Conservation (phyloP, 2,329 filamentous ascomycete genomes). For the Verticillium nubilum region DNA sequence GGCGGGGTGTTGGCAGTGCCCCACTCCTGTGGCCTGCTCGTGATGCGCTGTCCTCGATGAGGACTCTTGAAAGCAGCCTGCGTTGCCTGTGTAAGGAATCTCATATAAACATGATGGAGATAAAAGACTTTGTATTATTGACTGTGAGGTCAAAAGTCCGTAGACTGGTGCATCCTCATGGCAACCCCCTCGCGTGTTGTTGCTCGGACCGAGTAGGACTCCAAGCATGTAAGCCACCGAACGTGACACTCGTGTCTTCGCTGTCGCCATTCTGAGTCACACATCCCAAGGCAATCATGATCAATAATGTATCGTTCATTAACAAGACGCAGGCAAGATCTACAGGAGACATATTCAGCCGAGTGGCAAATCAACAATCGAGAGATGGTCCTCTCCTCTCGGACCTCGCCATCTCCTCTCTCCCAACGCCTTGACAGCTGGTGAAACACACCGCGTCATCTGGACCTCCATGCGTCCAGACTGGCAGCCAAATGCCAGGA, state of each 20-base stretch:
- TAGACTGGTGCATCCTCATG: too few relatives aligned
- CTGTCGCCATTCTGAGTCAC: neutral
- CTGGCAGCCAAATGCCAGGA: neutral
- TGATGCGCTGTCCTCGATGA: too few relatives aligned
- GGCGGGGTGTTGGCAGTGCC: neutral
- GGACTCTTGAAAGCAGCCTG: too few relatives aligned
- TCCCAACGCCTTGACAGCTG: neutral
- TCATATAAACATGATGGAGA: too few relatives aligned
- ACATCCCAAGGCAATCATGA: neutral
- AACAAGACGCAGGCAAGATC: neutral
- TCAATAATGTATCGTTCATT: neutral
- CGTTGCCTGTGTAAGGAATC: too few relatives aligned
- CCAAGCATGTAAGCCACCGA: too few relatives aligned
- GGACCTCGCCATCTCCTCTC: neutral
- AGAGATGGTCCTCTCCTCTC: neutral
- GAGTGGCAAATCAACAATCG: neutral
- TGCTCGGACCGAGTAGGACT: too few relatives aligned
- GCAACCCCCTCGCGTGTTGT: too few relatives aligned
- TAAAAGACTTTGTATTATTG: too few relatives aligned
- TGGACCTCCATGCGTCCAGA: neutral
- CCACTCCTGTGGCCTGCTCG: too few relatives aligned
- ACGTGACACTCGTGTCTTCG: neutral
- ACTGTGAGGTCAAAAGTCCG: too few relatives aligned
- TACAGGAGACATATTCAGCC: neutral
- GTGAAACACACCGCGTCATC: neutral